Evolutionary conservation across 1,284 basidiomycete species (phyloP).

Genomic region (Takashimella koratensis): DNA sequence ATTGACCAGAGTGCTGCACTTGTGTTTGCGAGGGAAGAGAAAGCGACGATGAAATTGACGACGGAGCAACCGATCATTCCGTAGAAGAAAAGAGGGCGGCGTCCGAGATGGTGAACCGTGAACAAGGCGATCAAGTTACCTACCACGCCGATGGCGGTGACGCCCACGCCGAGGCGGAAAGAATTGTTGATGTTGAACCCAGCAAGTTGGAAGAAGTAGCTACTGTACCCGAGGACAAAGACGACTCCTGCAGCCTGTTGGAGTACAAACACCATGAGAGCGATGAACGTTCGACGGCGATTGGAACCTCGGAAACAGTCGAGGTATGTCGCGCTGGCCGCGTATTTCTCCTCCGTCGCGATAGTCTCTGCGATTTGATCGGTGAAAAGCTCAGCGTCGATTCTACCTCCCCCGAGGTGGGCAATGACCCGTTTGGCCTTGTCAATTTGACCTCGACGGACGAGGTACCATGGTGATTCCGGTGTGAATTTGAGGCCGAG

Average conservation of each 20-base stretch:
- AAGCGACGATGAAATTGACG: background rate
- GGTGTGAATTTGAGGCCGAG: slow-evolving; percentile 19
- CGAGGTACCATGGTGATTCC: slow-evolving; percentile 32
- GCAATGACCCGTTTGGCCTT: slow-evolving; percentile 14
- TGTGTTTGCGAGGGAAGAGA: background rate
- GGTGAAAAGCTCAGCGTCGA: slow-evolving; percentile 9
- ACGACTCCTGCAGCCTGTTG: slow-evolving; percentile 18
- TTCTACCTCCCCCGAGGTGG: slow-evolving; percentile 12
- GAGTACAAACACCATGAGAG: slow-evolving; percentile 15
- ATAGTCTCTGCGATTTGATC: slow-evolving; percentile 28
- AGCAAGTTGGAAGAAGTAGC: slow-evolving; percentile 48
- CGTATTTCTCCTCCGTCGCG: slow-evolving; percentile 21
- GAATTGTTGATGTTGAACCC: slow-evolving; percentile 41
- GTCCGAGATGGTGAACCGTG: slow-evolving; percentile 36
- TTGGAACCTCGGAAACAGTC: slow-evolving; percentile 5
- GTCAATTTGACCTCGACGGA: slow-evolving; percentile 14
- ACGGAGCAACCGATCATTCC: slow-evolving; percentile 34
- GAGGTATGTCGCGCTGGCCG: slow-evolving; percentile 18
- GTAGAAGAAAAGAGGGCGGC: slow-evolving; percentile 49
- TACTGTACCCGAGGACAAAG: slow-evolving; percentile 6
- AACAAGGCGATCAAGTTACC: slow-evolving; percentile 22
- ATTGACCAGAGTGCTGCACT: background rate
- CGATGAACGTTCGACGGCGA: slow-evolving; percentile 11
- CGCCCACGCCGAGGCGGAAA: slow-evolving; percentile 44
- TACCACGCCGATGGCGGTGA: slow-evolving; percentile 25